Conservation (phyloP, 768 basidiomycete species). For the Galerina marginata region DNA sequence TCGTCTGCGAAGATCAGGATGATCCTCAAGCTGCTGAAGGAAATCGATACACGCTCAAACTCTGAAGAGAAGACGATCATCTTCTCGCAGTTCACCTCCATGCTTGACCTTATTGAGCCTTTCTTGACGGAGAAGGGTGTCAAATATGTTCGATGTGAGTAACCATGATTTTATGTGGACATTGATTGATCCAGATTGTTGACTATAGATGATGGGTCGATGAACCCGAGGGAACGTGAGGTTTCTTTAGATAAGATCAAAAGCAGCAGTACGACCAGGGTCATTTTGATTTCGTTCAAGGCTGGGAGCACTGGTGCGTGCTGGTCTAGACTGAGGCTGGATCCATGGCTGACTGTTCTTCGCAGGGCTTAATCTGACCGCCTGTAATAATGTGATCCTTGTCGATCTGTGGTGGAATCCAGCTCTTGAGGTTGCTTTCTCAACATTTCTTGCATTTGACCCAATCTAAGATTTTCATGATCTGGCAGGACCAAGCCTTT, state of each 20-base stretch:
- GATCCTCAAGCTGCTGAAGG: slow-evolving; percentile 72
- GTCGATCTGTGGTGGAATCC: slow-evolving; percentile 97
- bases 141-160: slow-evolving; percentile 86
- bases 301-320: slow-evolving; percentile 87
- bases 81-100: slow-evolving; percentile 90
- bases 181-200: slow-evolving; percentile 4
- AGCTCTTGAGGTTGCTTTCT: slow-evolving; percentile 63
- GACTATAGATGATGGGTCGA: slow-evolving; percentile 84
- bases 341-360: no score
- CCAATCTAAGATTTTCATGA: no score
- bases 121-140: slow-evolving; percentile 75
- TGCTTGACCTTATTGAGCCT: slow-evolving; percentile 86
- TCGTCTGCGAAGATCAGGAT: slow-evolving; percentile 88
- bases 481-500: slow-evolving; percentile 83
- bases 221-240: slow-evolving; percentile 80
- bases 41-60: slow-evolving; percentile 63
- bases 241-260: slow-evolving; percentile 76
- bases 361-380: slow-evolving; percentile 85
- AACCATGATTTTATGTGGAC: slow-evolving; percentile 1
- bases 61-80: slow-evolving; percentile 91
- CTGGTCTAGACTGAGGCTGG: no score
- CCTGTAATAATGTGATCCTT: slow-evolving; percentile 93
- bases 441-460: slow-evolving; percentile 15
- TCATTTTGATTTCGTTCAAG: slow-evolving; percentile 96
- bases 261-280: slow-evolving; percentile 56